These are phyloP conservation scores for Neoarthrinium moseri DNA, from an alignment of 2,329 filamentous ascomycete species.

Conservation along the genomic window DNA sequence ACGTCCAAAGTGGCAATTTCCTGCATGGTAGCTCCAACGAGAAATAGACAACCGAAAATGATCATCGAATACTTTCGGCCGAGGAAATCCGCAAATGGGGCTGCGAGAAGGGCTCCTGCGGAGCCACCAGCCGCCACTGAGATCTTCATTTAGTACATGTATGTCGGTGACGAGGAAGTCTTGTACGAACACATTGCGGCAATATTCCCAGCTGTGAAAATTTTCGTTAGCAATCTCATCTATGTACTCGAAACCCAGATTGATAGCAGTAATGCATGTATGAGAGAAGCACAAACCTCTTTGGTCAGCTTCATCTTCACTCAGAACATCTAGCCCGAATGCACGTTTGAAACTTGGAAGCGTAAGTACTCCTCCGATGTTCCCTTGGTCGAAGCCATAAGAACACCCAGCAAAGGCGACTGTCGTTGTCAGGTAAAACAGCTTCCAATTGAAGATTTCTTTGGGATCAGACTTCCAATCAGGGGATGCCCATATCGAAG, in stretches of 20 bases:
- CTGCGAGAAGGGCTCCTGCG: constrained; percentile 33
- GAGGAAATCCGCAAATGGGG: constrained; percentile 34
- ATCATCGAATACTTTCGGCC: constrained; percentile 33
- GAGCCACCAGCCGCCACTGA: constrained; percentile 34
- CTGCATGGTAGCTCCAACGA: constrained; percentile 32
- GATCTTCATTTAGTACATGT: not conserved
- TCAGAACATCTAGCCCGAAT: constrained; percentile 31
- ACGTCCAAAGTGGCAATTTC: constrained; percentile 32
- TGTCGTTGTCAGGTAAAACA: constrained; percentile 30
- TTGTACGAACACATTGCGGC: constrained; percentile 28
- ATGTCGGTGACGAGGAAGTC: not conserved
- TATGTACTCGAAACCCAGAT: not conserved
- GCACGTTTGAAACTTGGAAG: constrained; percentile 33
- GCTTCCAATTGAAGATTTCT: constrained; percentile 34
- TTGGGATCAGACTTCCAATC: constrained; percentile 34
- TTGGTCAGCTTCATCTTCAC: constrained; percentile 25
- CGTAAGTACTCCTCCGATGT: constrained; percentile 36
- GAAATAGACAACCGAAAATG: constrained; percentile 28
- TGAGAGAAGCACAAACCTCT: constrained; percentile 6
- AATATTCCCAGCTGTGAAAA: constrained; percentile 24
- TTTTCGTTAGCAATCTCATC: not conserved
- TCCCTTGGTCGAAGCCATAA: constrained; percentile 38
- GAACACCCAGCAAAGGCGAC: constrained; percentile 35
- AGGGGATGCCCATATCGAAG: constrained; percentile 34
- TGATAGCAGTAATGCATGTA: not conserved